Evolutionary conservation across 768 basidiomycete genomes (phyloP).

Genomic region (Boletus huronensis): DNA sequence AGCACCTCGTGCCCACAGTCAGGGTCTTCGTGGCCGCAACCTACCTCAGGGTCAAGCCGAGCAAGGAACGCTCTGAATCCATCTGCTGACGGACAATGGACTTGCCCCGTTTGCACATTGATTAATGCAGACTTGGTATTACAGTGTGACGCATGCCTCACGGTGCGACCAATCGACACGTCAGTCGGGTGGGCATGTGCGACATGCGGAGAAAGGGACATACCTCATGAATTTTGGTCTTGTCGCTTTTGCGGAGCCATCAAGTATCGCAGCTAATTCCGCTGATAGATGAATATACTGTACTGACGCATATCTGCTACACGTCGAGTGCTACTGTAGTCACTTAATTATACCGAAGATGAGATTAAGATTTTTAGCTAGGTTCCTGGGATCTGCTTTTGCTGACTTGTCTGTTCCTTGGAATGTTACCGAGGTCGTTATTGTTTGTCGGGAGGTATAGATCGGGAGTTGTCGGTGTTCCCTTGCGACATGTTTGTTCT

Average conservation of each 20-base stretch:
- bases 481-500: constrained; percentile 61
- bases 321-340: not conserved
- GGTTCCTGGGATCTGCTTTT: constrained; percentile 57
- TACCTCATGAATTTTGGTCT: constrained; percentile 67
- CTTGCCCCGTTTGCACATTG: constrained; percentile 62
- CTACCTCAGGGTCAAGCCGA: not conserved
- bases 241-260: constrained; percentile 71
- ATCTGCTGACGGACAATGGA: constrained; percentile 38
- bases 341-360: constrained; percentile 4
- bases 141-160: constrained; percentile 61
- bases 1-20: constrained; percentile 32
- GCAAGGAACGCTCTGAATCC: not conserved
- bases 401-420: constrained; percentile 43
- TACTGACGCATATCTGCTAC: not conserved
- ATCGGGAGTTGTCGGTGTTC: constrained; percentile 66
- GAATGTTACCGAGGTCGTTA: constrained; percentile 66
- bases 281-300: not conserved
- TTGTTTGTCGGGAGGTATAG: constrained; percentile 60
- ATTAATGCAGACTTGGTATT: constrained; percentile 47
- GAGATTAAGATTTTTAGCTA: constrained; percentile 67
- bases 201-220: constrained; percentile 59
- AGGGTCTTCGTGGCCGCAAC: constrained; percentile 5
- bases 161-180: constrained; percentile 36
- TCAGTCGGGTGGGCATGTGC: constrained; percentile 60
- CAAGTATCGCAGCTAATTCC: constrained; percentile 39